Percentiles rank a stretch among this genome's conserved stretches.
Evolutionary conservation across 139 green algal species (phyloP).

Genomic region (Micromonas pusilla): DNA sequence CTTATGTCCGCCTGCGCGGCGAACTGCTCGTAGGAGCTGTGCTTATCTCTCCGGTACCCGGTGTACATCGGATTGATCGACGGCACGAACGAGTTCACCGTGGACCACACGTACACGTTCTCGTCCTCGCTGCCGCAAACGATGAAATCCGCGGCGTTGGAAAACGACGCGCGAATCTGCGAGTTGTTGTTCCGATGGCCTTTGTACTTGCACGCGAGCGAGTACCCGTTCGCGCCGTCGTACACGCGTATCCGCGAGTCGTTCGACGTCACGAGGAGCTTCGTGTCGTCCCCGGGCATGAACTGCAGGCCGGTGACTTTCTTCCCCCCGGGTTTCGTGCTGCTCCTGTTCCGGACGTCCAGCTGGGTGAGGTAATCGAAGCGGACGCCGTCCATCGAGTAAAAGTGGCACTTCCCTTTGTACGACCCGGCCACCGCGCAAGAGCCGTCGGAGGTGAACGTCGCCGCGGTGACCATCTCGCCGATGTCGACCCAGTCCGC

Average conservation of each 20-base stretch:
- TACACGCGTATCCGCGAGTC: slow-evolving; percentile 65
- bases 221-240: slow-evolving; percentile 47
- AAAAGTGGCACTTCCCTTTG: slow-evolving; percentile 60
- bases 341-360: slow-evolving; percentile 47
- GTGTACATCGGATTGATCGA: slow-evolving; percentile 37
- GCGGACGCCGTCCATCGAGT: slow-evolving; percentile 37
- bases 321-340: slow-evolving; percentile 49
- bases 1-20: slow-evolving; percentile 51
- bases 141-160: slow-evolving; percentile 35
- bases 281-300: slow-evolving; percentile 42
- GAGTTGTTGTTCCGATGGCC: slow-evolving; percentile 66
- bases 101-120: slow-evolving; percentile 42
- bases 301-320: slow-evolving; percentile 76
- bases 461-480: slow-evolving; percentile 82
- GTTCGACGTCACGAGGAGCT: slow-evolving; percentile 78
- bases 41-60: slow-evolving; percentile 49
- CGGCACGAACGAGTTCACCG: slow-evolving; percentile 36
- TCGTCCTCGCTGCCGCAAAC: slow-evolving; percentile 42
- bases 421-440: slow-evolving; percentile 40
- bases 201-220: slow-evolving; percentile 80
- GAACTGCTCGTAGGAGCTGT: slow-evolving; percentile 55
- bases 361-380: slow-evolving; percentile 73
- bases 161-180: slow-evolving; percentile 58
- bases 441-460: slow-evolving; percentile 56
- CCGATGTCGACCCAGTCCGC: slow-evolving; percentile 63